phyloP scores from a whole-genome alignment of 495 filamentous ascomycete genomes.

The Aspergillus cristatus region DNA sequence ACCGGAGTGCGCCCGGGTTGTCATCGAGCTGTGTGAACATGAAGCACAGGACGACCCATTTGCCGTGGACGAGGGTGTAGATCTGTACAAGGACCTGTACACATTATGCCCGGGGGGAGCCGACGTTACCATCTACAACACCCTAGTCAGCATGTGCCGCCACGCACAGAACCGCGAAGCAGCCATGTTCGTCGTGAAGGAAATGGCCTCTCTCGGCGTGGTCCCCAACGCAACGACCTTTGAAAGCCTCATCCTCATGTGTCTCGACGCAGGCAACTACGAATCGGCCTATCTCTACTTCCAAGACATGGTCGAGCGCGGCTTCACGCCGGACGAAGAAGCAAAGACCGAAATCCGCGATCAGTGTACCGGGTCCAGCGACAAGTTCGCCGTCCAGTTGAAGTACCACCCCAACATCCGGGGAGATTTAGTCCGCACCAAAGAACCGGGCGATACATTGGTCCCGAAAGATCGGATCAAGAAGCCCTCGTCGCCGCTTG shows the following conservation, averaged over 20 bases:
- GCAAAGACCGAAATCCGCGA: slow-evolving; percentile 19
- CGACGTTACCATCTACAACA: slow-evolving; percentile 55
- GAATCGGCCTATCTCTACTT: slow-evolving; percentile 33
- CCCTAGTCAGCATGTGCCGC: slow-evolving; percentile 55
- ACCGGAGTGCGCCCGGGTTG: slow-evolving; percentile 20
- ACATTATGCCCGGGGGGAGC: slow-evolving; percentile 49
- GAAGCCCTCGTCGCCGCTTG: not conserved
- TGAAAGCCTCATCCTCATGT: slow-evolving; percentile 60
- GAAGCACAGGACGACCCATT: slow-evolving; percentile 17
- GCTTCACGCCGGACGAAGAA: slow-evolving; percentile 12
- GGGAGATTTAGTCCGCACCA: slow-evolving; percentile 4
- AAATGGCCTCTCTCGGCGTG: slow-evolving; percentile 60
- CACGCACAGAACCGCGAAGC: slow-evolving; percentile 37
- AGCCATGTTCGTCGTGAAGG: slow-evolving; percentile 60
- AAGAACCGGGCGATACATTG: too few species aligned
- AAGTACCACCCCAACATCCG: slow-evolving; percentile 20
- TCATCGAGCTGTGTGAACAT: slow-evolving; percentile 25
- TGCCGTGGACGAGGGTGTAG: slow-evolving; percentile 43
- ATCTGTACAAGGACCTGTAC: slow-evolving; percentile 62
- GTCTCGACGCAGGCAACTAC: slow-evolving; percentile 37
- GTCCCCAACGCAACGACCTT: slow-evolving; percentile 53
- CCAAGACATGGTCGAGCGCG: slow-evolving; percentile 25
- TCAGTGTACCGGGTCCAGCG: slow-evolving; percentile 17
- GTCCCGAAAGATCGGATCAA: not conserved
- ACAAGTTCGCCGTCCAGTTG: slow-evolving; percentile 23